Evolutionary conservation across 352 stramenopile species (phyloP), one percentile per base, ranked within the genome.

Genomic region (Globisporangium mamillatum): DNA sequence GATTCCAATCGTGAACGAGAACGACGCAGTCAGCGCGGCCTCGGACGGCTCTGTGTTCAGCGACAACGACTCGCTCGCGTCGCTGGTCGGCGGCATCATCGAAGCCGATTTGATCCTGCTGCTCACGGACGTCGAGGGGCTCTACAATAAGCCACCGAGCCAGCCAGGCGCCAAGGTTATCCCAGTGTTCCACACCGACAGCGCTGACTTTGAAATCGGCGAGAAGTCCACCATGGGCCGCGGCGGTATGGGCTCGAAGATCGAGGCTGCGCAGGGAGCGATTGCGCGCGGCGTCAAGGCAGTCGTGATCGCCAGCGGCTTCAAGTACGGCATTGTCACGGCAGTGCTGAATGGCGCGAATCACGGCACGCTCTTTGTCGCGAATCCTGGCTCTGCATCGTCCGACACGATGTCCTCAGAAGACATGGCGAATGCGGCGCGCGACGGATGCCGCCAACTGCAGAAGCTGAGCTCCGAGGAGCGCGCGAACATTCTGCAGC

Each of bases 1-100:
- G 60, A 95, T 99, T 25, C 97, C 97, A 7, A 99, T 99, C 73
- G 91, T 99, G 44, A 99, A 99, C 77, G 97, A 99, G 73, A 99
- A 99, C 77, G 97, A 99, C 86, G 95, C 97, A 0, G 97, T 99
- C 25, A 97, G 84, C 44, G 93, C 88, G 7, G 80, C 71, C 41
- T 78, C 78, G 25, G 86, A 93, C 66, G 84, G 86, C 44, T 86
- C 84, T 8, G 79, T 95, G 27, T 99, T 99, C 76, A 98, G 86
- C 48, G 97, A 99, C 80, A 99, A 99, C 72, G 97, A 99, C 81
- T 96, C 89, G 60, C 80, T 98, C 8, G 90, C 92, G 44, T 84
- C 91, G 27, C 75, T 98, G 7, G 91, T 97, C 7, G 90, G 88
- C 41, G 80, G 81, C 8, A 95, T 96, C 72, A 95, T 99, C 72